phyloP scores from a whole-genome alignment of 108 stramenopile genomes.

The Nannochloropsis oceanica region DNA sequence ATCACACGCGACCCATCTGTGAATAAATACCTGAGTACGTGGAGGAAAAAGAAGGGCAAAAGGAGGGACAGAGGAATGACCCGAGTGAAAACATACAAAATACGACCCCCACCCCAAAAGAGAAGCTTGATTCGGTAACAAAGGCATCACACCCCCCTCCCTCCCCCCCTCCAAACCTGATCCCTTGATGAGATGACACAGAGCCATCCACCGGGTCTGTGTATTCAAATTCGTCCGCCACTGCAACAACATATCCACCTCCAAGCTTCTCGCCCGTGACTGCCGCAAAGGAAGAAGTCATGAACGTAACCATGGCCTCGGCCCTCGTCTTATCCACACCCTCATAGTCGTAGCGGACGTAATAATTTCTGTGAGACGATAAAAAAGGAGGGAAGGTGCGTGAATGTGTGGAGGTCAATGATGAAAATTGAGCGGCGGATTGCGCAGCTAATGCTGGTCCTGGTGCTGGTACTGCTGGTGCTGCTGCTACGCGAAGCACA shows the following conservation, averaged over 20 bases:
- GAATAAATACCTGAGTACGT: conserved; percentile 42
- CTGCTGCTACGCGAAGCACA: no score
- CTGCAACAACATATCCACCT: conserved; percentile 58
- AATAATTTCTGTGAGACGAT: conserved; percentile 57
- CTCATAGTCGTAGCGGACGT: conserved; percentile 98
- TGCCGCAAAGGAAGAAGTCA: conserved; percentile 48
- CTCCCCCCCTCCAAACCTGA: background rate
- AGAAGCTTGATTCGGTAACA: no score
- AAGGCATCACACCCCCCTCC: no score
- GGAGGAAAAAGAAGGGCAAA: no score
- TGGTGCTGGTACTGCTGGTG: no score
- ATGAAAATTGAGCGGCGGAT: no score
- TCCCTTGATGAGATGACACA: conserved; percentile 38
- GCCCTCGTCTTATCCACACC: conserved; percentile 68
- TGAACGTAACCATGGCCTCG: conserved; percentile 80
- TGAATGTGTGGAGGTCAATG: no score
- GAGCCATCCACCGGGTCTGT: conserved; percentile 92
- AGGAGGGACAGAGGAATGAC: no score
- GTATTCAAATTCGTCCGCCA: conserved; percentile 89
- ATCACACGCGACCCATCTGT: conserved; percentile 84
- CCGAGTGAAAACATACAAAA: no score
- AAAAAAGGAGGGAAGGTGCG: no score
- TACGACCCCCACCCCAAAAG: no score
- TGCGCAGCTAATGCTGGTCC: no score
- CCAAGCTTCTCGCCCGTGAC: conserved; percentile 8